These are phyloP conservation scores for Euclidium syriacum DNA, from an alignment of 345 rosid species.

Conservation along the genomic window DNA sequence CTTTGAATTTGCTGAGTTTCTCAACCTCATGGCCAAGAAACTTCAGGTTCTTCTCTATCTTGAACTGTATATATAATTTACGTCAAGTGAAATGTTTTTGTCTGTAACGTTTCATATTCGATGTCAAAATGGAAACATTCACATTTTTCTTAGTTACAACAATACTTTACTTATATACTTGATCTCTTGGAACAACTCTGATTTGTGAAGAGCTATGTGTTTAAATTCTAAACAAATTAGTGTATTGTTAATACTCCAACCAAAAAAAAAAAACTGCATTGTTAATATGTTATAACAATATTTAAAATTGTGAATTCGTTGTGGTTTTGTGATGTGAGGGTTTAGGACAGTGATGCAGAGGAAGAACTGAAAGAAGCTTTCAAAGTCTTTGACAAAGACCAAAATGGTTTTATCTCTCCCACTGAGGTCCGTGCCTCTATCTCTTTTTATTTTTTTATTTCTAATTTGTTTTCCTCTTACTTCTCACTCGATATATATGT, in stretches of 20 bases:
- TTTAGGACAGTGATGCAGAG: slow-evolving; percentile 50
- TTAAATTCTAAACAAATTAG: neutral
- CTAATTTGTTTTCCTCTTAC: neutral
- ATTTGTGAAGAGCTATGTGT: neutral
- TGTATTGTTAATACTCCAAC: too few species aligned
- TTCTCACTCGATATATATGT: neutral
- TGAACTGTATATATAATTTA: neutral
- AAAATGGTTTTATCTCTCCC: slow-evolving; percentile 64
- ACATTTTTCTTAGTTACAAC: neutral
- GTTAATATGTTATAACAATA: neutral
- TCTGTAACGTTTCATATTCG: neutral
- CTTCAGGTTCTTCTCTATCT: slow-evolving; percentile 40
- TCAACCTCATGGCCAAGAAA: slow-evolving; percentile 66
- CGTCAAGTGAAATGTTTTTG: neutral
- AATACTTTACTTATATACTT: neutral
- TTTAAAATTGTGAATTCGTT: neutral
- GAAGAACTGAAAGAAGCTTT: slow-evolving; percentile 59
- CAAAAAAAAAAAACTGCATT: too few species aligned
- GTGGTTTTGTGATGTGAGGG: slow-evolving; percentile 5
- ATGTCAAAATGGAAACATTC: neutral
- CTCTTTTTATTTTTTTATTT: neutral
- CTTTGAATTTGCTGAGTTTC: slow-evolving; percentile 61
- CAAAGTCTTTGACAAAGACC: slow-evolving; percentile 64
- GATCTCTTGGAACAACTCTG: neutral
- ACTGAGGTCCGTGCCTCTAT: slow-evolving; percentile 37